Conservation (phyloP, 805 yeast species). For the Wickerhamiella domercqiae region DNA sequence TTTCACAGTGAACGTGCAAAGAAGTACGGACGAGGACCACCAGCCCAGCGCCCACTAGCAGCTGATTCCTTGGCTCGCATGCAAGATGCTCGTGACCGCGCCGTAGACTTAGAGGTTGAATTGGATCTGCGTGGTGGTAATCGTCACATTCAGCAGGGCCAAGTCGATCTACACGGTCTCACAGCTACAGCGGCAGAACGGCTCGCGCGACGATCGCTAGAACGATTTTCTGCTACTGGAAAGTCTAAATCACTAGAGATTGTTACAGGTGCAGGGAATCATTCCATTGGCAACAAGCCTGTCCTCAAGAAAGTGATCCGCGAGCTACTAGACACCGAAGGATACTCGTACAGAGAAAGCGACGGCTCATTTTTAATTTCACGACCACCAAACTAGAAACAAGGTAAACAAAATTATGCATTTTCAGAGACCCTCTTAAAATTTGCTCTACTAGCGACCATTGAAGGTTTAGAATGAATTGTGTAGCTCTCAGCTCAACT, state of each 20-base stretch:
- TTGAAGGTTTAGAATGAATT: too few species aligned
- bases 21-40: neutral
- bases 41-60: neutral
- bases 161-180: conserved; percentile 1
- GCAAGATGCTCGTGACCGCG: neutral
- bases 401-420: too few species aligned
- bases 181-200: neutral
- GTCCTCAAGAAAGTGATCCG: neutral
- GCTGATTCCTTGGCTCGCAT: neutral
- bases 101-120: neutral
- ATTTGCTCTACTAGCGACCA: too few species aligned
- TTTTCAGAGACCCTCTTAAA: too few species aligned
- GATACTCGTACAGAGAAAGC: neutral
- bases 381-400: neutral
- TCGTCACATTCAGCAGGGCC: neutral
- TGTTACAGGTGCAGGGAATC: conserved; percentile 1
- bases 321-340: neutral
- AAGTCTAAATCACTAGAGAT: neutral
- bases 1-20: neutral
- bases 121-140: neutral
- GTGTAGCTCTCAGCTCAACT: too few species aligned
- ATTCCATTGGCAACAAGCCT: neutral
- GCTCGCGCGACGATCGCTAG: neutral
- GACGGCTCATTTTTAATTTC: neutral
- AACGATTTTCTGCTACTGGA: neutral